These are phyloP conservation scores for Yamadazyma jaroonii DNA, from an alignment of 1,139 yeast genomes.

Conservation along the genomic window DNA sequence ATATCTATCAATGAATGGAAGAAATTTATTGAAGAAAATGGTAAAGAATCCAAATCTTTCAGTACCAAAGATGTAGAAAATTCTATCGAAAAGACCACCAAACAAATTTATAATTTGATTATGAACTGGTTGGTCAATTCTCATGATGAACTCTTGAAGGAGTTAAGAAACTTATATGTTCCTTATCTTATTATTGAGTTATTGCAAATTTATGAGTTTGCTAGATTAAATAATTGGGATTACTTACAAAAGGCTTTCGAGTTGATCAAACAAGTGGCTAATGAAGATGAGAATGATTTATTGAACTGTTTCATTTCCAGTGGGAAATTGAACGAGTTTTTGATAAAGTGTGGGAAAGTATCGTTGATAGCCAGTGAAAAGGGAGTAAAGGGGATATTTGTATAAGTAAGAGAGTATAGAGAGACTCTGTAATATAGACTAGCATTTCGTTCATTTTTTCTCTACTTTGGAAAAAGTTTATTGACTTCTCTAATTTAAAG, in stretches of 20 bases:
- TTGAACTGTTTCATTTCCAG: conserved; percentile 54
- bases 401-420: conserved; percentile 7
- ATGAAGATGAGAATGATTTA: conserved; percentile 39
- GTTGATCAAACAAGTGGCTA: conserved; percentile 51
- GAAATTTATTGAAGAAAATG: conserved; percentile 21
- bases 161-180: conserved; percentile 64
- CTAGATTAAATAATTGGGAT: conserved; percentile 36
- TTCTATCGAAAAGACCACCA: conserved; percentile 38
- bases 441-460: too few species aligned
- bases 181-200: conserved; percentile 70
- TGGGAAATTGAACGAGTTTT: conserved; percentile 62
- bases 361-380: conserved; percentile 47
- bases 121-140: conserved; percentile 34
- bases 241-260: conserved; percentile 54
- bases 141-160: conserved; percentile 40
- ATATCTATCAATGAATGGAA: conserved; percentile 40
- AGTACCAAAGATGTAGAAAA: conserved; percentile 30
- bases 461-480: too few species aligned
- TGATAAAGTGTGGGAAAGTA: conserved; percentile 56
- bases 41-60: conserved; percentile 20
- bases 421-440: not conserved
- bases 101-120: conserved; percentile 24
- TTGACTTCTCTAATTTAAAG: conserved; percentile 49
- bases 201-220: conserved; percentile 49
- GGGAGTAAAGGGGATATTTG: conserved; percentile 36